Conservation (phyloP, 2,329 filamentous ascomycete genomes). For the Chalara sp. region DNA sequence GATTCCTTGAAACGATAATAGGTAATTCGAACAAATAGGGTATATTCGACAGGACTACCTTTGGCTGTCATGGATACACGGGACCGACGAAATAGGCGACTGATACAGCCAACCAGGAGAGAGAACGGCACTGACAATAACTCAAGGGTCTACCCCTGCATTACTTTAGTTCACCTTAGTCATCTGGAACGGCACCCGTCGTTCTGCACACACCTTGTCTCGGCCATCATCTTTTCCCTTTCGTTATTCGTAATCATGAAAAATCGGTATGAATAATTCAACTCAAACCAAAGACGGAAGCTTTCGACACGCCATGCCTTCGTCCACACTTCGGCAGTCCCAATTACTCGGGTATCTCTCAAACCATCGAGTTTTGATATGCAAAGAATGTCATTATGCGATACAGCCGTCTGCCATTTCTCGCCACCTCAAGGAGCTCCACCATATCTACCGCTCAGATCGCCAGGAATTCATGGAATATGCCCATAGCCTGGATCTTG, state of each 20-base stretch:
- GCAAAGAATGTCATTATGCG: constrained; percentile 13
- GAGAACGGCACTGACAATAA: neutral
- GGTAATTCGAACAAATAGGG: too few relatives aligned
- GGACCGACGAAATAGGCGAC: neutral
- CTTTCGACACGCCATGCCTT: neutral
- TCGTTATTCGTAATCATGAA: neutral
- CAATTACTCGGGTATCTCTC: constrained; percentile 6
- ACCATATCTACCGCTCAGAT: constrained; percentile 8
- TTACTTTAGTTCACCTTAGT: neutral
- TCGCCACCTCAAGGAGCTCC: constrained; percentile 15
- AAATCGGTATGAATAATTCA: neutral
- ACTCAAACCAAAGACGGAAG: neutral
- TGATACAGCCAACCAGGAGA: neutral
- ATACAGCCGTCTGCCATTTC: constrained; percentile 11
- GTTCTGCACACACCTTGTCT: neutral
- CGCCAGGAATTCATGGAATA: constrained; percentile 11
- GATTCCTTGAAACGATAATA: too few relatives aligned
- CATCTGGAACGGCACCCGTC: constrained; percentile 5
- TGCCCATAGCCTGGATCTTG: constrained; percentile 10
- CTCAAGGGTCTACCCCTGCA: neutral
- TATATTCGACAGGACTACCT: too few relatives aligned
- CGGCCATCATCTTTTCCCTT: neutral
- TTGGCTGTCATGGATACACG: too few relatives aligned
- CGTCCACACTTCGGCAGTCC: neutral
- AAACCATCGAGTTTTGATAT: constrained; percentile 11